A percentile compares a stretch with the other conserved stretches of the same genome.
These are phyloP conservation scores for Annona squamosa DNA, from an alignment of 164 flowering plant genomes.

Conservation along the genomic window DNA sequence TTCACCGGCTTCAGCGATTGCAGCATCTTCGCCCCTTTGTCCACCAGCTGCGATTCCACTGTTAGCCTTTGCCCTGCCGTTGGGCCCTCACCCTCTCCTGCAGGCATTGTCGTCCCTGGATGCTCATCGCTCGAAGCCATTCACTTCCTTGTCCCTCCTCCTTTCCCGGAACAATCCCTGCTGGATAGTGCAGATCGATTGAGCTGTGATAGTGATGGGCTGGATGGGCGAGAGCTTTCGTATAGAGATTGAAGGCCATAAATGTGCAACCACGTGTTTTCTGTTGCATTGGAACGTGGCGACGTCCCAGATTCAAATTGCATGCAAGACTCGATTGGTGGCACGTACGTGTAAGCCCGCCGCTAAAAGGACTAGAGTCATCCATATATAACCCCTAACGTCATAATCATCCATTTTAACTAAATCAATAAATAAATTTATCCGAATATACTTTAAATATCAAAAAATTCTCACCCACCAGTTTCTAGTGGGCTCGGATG, in stretches of 20 bases:
- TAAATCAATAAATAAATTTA: no score
- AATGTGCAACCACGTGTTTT: neutral
- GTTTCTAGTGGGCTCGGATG: no score
- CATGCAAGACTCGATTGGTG: neutral
- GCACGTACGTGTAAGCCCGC: no score
- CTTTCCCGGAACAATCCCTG: neutral
- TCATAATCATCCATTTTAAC: no score
- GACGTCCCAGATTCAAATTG: neutral
- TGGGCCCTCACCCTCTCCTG: constrained; percentile 11
- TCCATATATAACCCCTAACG: no score
- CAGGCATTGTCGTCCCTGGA: constrained; percentile 17
- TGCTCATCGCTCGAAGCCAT: constrained; percentile 48
- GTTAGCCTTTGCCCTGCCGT: constrained; percentile 48
- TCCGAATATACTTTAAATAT: no score
- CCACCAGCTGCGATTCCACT: constrained; percentile 36
- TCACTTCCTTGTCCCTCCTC: neutral
- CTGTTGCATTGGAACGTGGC: neutral
- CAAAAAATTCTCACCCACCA: no score
- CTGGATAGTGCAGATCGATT: no score
- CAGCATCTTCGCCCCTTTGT: constrained; percentile 63
- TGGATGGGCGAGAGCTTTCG: neutral
- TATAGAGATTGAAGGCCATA: neutral
- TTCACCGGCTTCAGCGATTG: constrained; percentile 73
- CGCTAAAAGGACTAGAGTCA: no score
- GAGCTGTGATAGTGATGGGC: no score